Evolutionary conservation across 2,329 filamentous ascomycete species (phyloP).

Genomic region (Fusarium duplospermum): DNA sequence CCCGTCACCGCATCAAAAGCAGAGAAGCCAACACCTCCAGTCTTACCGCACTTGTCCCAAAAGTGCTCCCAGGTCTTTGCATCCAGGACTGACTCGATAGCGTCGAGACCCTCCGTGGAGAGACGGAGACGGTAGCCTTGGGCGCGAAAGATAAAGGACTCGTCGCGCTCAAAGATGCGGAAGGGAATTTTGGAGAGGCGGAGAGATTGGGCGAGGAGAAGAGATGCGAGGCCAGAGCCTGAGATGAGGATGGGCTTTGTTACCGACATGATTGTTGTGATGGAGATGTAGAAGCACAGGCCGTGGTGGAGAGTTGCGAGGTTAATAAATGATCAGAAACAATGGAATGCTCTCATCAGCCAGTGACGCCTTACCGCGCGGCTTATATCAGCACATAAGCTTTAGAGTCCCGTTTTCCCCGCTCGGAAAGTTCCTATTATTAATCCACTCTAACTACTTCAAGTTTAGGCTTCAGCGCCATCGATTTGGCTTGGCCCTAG

Average conservation of each 20-base stretch:
- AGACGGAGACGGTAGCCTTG: slow-evolving; percentile 73
- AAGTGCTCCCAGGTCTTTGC: slow-evolving; percentile 62
- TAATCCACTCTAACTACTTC: not conserved
- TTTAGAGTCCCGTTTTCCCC: not conserved
- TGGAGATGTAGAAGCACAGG: not conserved
- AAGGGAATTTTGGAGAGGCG: slow-evolving; percentile 59
- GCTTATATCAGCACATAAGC: not conserved
- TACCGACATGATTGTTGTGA: slow-evolving; percentile 23
- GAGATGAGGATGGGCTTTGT: slow-evolving; percentile 56
- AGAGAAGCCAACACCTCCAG: slow-evolving; percentile 64
- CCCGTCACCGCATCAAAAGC: slow-evolving; percentile 66
- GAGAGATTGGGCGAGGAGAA: slow-evolving; percentile 58
- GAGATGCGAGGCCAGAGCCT: slow-evolving; percentile 57
- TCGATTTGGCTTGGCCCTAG: not conserved
- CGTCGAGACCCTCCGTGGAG: slow-evolving; percentile 66
- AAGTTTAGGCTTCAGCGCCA: not conserved
- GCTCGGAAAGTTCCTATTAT: not conserved
- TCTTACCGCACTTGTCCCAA: slow-evolving; percentile 70
- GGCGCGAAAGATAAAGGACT: slow-evolving; percentile 63
- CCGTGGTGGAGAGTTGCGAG: not conserved
- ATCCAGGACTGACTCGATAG: slow-evolving; percentile 69
- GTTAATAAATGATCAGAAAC: not conserved
- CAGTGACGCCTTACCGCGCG: not conserved
- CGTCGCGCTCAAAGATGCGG: slow-evolving; percentile 67
- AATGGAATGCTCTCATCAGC: not conserved